Evolutionary conservation across 306 rosid species (phyloP), one percentile per base, ranked within the genome.

Genomic region (Casuarina glauca): DNA sequence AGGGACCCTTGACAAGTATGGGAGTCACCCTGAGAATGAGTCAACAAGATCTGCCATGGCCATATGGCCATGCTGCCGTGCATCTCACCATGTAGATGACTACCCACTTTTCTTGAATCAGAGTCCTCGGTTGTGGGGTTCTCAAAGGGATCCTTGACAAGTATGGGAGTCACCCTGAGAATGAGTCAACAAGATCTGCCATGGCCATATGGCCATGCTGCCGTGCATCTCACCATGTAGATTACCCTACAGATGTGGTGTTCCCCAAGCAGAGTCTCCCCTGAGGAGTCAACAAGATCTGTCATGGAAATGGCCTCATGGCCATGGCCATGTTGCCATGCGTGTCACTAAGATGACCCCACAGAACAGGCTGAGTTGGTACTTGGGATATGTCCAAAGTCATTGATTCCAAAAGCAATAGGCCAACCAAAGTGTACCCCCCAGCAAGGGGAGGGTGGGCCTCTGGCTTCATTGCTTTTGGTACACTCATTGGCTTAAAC

Each of bases 401-500:
- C n/a, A 63, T 3, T 52, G 42, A n/a, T 44, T 44, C 72, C 69
- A 35, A 76, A 64, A 70, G 76, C 76, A 36, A 71, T 53, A 17
- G 81, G 72, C 87, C 81, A 55, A 49, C 73, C 46, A 58, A 69
- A 52, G 78, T 63, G 38, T 20, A 15, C 72, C 57, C 70, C 74
- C 79, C 74, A 67, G 70, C 76, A 43, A 68, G 44, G 64, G 60
- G 9, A 0, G 50, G 57, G 72, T 64, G 76, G 74, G 76, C 76
- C 74, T 53, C 54, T 63, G 4, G 42, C 72, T 26, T 41, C 62
- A 38, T 44, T 74, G 46, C 85, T 61, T 58, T 72, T 19, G 62
- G 71, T 42, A 35, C 55, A 84, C 64, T 72, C 76, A 72, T 76
- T 64, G 61, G 74, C 78, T 69, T 75, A 4, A 55, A 60, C 74